These are phyloP conservation scores for Rhododendron vialii DNA, from an alignment of 148 eudicot genomes.

Conservation along the genomic window DNA sequence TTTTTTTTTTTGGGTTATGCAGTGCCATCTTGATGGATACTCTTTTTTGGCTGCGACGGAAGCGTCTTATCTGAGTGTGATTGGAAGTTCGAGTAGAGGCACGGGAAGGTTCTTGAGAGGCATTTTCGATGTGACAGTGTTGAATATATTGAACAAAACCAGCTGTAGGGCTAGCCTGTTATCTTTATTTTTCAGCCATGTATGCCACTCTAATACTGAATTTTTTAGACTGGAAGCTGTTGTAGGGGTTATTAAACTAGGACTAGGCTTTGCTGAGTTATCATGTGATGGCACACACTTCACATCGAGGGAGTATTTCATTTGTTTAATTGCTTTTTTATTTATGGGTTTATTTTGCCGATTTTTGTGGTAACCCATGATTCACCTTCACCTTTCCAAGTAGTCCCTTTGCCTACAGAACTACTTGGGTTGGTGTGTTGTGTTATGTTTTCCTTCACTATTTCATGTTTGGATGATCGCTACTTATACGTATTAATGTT, in stretches of 20 bases:
- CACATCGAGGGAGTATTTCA: background rate
- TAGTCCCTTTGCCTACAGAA: background rate
- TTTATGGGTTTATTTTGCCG: too few relatives aligned
- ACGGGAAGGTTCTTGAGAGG: background rate
- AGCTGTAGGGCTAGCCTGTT: background rate
- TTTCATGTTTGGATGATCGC: background rate
- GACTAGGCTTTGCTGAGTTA: background rate
- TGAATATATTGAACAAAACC: background rate
- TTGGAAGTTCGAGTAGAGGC: background rate
- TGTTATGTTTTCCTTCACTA: background rate
- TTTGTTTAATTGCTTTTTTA: background rate
- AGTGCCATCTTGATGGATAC: slow-evolving; percentile 35
- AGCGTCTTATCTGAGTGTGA: background rate
- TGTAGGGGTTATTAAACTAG: background rate
- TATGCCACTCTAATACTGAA: background rate
- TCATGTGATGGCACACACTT: background rate
- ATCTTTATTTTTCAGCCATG: background rate
- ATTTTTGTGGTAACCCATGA: background rate
- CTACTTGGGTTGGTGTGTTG: background rate
- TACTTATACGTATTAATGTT: background rate
- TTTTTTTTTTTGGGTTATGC: background rate
- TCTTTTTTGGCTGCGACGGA: background rate
- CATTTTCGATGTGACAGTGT: background rate
- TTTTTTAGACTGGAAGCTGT: background rate
- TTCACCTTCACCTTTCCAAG: background rate